These are phyloP conservation scores for Phytophthora melonis DNA, from an alignment of 352 stramenopile species.

Conservation along the genomic window DNA sequence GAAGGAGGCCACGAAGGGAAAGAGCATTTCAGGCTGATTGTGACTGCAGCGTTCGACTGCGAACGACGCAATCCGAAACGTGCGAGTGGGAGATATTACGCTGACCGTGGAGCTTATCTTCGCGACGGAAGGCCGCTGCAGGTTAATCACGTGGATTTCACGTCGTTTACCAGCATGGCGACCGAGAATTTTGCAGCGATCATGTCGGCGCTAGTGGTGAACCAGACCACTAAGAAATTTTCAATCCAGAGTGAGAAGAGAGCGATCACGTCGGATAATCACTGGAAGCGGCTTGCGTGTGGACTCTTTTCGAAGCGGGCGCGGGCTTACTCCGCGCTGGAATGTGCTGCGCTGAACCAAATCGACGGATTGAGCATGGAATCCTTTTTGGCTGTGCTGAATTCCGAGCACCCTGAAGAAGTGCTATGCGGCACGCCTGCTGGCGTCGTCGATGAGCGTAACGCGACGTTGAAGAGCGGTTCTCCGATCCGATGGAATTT, in stretches of 20 bases:
- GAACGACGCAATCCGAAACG: not conserved
- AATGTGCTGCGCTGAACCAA: too few relatives aligned
- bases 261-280: not conserved
- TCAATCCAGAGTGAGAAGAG: not conserved
- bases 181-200: constrained; percentile 6
- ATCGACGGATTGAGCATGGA: not conserved
- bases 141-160: constrained; percentile 7
- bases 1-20: not conserved
- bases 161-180: not conserved
- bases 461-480: not conserved
- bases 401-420: not conserved
- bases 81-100: constrained; percentile 4
- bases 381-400: not conserved
- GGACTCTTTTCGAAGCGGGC: not conserved
- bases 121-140: constrained; percentile 14
- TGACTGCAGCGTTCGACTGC: constrained; percentile 5
- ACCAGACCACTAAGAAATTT: constrained; percentile 1
- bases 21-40: constrained; percentile 5
- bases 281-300: not conserved
- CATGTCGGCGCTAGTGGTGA: constrained; percentile 12
- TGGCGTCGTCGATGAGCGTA: not conserved
- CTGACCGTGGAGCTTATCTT: not conserved
- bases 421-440: not conserved
- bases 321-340: not conserved
- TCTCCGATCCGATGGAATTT: not conserved